Percentiles rank a stretch among this genome's conserved stretches.
Evolutionary conservation across 2,329 filamentous ascomycete genomes (phyloP).

Genomic region (Eutypa lata): DNA sequence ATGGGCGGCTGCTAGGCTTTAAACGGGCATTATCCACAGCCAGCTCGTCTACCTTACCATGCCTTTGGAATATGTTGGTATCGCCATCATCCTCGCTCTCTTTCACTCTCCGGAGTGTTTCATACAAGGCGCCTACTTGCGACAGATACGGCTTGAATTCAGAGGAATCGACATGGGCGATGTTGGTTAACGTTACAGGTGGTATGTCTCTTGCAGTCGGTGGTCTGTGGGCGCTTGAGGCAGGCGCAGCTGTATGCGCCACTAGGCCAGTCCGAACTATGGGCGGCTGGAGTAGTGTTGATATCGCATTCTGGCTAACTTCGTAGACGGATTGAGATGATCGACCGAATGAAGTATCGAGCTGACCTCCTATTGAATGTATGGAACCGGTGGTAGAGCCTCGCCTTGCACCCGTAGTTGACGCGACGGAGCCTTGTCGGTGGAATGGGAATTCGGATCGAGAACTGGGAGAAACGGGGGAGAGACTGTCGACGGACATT

Average conservation of each 20-base stretch:
- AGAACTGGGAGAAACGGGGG: constrained; percentile 49
- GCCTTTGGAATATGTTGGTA: constrained; percentile 37
- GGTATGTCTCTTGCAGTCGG: constrained; percentile 89
- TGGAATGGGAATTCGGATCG: constrained; percentile 58
- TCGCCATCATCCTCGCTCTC: constrained; percentile 66
- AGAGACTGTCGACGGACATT: constrained; percentile 64
- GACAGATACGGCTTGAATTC: constrained; percentile 82
- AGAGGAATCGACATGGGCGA: constrained; percentile 73
- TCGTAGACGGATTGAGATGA: constrained; percentile 61
- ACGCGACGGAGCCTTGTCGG: constrained; percentile 45
- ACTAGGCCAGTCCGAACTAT: constrained; percentile 85
- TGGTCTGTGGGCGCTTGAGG: constrained; percentile 71
- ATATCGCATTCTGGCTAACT: constrained; percentile 89
- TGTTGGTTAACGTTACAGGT: constrained; percentile 85
- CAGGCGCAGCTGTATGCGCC: constrained; percentile 69
- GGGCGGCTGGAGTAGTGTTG: constrained; percentile 85
- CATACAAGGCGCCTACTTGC: constrained; percentile 83
- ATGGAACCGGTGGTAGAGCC: constrained; percentile 86
- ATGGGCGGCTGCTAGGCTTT: constrained; percentile 40
- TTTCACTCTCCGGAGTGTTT: constrained; percentile 81
- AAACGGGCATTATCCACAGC: constrained; percentile 42
- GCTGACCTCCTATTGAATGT: constrained; percentile 78
- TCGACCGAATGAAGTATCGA: constrained; percentile 65
- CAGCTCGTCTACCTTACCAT: constrained; percentile 41
- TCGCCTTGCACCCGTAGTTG: constrained; percentile 57